A percentile compares a stretch with the other conserved stretches of the same genome.
phyloP scores from a whole-genome alignment of 2,329 filamentous ascomycete genomes.

The Colletotrichum australisinense region DNA sequence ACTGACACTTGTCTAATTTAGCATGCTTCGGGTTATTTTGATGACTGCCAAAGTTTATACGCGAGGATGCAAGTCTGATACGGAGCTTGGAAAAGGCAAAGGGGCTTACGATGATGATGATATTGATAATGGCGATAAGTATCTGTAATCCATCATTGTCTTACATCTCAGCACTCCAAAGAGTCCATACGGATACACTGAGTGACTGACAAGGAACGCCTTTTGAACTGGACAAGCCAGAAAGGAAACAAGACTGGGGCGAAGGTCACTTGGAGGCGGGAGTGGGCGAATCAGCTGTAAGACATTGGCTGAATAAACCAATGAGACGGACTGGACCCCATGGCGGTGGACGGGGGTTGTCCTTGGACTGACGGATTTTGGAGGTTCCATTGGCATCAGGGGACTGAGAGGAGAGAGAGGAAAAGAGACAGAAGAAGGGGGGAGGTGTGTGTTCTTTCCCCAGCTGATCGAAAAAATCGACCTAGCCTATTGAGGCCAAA shows the following conservation, averaged over 20 bases:
- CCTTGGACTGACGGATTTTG: background rate
- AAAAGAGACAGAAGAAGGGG: background rate
- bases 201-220: background rate
- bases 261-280: background rate
- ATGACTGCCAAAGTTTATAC: background rate
- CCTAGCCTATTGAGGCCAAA: conserved; percentile 5
- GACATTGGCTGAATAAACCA: conserved; percentile 27
- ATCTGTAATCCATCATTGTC: background rate
- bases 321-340: conserved; percentile 1
- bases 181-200: background rate
- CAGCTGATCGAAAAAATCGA: background rate
- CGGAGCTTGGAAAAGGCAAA: background rate
- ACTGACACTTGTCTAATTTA: background rate
- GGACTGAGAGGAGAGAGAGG: background rate
- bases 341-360: no score
- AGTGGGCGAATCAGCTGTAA: conserved; percentile 26
- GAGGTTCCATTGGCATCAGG: no score
- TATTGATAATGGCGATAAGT: background rate
- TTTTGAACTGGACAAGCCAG: background rate
- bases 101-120: background rate
- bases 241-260: conserved; percentile 6
- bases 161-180: background rate
- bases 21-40: background rate
- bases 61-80: background rate
- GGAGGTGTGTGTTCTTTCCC: background rate